A percentile compares a stretch with the other conserved stretches of the same genome.
Evolutionary conservation across 768 basidiomycete genomes (phyloP).

Genomic region (Suillus decipiens): DNA sequence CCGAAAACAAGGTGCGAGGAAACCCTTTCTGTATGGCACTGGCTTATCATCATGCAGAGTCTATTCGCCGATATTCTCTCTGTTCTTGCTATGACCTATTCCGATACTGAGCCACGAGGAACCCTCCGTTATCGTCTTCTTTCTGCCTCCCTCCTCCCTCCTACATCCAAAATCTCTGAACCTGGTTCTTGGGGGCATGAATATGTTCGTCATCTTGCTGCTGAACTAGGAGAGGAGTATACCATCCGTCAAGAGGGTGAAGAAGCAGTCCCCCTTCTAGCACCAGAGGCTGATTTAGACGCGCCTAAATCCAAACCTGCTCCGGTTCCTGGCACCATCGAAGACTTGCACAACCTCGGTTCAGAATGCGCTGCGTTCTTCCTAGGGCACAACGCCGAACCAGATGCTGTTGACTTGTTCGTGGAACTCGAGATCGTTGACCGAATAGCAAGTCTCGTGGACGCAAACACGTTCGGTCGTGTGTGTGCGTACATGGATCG

Average conservation of each 20-base stretch:
- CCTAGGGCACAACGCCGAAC: constrained; percentile 93
- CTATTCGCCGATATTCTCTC: constrained; percentile 97
- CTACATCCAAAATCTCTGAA: constrained; percentile 71
- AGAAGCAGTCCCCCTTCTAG: constrained; percentile 23
- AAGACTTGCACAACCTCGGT: constrained; percentile 76
- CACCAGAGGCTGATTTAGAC: constrained; percentile 31
- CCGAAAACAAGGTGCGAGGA: constrained; percentile 67
- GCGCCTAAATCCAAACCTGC: constrained; percentile 34
- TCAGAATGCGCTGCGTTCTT: constrained; percentile 78
- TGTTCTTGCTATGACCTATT: constrained; percentile 99
- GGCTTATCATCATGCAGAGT: constrained; percentile 49
- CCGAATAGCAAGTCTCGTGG: constrained; percentile 74
- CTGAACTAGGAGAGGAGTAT: constrained; percentile 95
- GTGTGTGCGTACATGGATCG: constrained; percentile 97
- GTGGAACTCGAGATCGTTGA: constrained; percentile 92
- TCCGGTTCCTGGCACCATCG: constrained; percentile 52
- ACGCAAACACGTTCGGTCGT: constrained; percentile 82
- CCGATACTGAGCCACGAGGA: constrained; percentile 94
- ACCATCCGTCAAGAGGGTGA: constrained; percentile 60
- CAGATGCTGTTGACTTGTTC: constrained; percentile 94
- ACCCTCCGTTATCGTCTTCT: constrained; percentile 91
- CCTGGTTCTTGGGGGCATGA: constrained; percentile 99
- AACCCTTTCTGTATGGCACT: not conserved
- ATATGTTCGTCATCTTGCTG: constrained; percentile 95
- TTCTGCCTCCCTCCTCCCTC: constrained; percentile 58